These are phyloP conservation scores for Edaphochlamys debaryana DNA, from an alignment of 139 green algal genomes.

Conservation along the genomic window DNA sequence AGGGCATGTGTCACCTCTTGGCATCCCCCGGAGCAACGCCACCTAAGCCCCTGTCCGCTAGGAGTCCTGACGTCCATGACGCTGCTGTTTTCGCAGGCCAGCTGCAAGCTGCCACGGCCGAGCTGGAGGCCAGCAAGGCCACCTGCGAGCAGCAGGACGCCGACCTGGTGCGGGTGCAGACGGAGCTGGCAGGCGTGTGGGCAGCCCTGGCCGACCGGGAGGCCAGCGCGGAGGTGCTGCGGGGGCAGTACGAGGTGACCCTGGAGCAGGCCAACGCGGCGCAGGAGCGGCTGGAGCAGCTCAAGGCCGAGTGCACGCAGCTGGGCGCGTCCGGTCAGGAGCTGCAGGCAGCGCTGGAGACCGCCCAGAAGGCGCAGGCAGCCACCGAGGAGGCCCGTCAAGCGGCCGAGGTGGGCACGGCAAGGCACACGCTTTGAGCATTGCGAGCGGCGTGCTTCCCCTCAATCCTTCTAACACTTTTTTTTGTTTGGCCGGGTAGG, in stretches of 20 bases:
- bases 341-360: slow-evolving; percentile 18
- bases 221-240: neutral
- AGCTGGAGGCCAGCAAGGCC: neutral
- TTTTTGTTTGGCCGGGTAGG: too few relatives aligned
- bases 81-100: too few relatives aligned
- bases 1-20: neutral
- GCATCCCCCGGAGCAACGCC: too few relatives aligned
- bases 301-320: neutral
- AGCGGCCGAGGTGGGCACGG: too few relatives aligned
- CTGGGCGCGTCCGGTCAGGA: neutral
- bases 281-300: neutral
- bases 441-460: too few relatives aligned
- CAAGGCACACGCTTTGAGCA: too few relatives aligned
- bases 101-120: neutral
- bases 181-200: neutral
- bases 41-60: too few relatives aligned
- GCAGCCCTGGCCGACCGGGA: neutral
- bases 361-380: neutral
- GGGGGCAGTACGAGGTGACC: neutral
- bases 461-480: too few relatives aligned
- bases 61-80: too few relatives aligned
- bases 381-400: neutral
- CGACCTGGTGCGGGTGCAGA: slow-evolving; percentile 24
- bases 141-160: slow-evolving; percentile 31
- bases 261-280: neutral